Conservation (phyloP, 164 flowering plant species). For the Santalum album region DNA sequence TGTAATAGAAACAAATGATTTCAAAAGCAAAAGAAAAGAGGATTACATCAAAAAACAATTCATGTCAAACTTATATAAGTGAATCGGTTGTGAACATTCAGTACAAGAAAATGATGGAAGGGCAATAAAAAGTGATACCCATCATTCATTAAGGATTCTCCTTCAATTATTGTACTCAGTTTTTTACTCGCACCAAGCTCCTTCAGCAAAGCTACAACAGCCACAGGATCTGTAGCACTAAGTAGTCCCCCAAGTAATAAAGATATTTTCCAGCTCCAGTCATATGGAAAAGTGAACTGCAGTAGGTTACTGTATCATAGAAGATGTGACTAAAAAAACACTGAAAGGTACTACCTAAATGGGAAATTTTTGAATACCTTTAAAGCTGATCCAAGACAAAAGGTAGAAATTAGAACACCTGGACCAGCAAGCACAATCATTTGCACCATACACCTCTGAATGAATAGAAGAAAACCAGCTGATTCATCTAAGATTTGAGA, state of each 20-base stretch:
- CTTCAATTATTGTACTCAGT: slow-evolving; percentile 88
- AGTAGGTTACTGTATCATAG: slow-evolving; percentile 5
- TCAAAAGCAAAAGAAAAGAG: slow-evolving; percentile 2
- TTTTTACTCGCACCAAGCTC: slow-evolving; percentile 98
- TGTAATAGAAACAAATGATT: not conserved
- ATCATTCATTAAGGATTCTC: slow-evolving; percentile 98
- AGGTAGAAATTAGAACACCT: slow-evolving; percentile 85
- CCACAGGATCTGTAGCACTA: slow-evolving; percentile 98
- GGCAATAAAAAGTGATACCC: slow-evolving; percentile 43
- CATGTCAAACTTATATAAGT: not conserved
- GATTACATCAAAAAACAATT: not conserved
- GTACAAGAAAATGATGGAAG: not conserved
- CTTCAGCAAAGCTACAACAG: slow-evolving; percentile 86
- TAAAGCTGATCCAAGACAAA: slow-evolving; percentile 71
- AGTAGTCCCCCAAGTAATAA: slow-evolving; percentile 91
- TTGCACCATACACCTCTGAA: slow-evolving; percentile 81
- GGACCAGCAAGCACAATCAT: slow-evolving; percentile 95
- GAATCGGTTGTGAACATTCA: not conserved
- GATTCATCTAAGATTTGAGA: not conserved
- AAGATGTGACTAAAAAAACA: not conserved
- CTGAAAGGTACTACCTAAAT: not conserved
- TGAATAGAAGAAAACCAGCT: not conserved
- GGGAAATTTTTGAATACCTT: slow-evolving; percentile 40
- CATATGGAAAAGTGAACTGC: slow-evolving; percentile 78
- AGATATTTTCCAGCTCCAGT: slow-evolving; percentile 90